phyloP scores from a whole-genome alignment of 2,329 filamentous ascomycete species.

The Apiospora saccharicola region DNA sequence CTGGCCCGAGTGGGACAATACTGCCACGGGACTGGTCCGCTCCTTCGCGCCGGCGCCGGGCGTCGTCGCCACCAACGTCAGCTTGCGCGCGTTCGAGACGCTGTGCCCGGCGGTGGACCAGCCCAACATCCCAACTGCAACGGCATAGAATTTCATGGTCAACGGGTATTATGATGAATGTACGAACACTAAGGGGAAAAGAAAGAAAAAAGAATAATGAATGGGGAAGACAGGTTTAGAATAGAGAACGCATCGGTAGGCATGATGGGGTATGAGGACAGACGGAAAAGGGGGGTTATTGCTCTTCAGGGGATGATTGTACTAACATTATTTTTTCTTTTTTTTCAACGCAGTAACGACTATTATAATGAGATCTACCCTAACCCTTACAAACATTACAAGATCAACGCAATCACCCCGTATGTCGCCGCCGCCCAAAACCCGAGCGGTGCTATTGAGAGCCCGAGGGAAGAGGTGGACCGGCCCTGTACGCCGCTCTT shows the following conservation, averaged over 20 bases:
- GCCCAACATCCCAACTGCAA: not conserved
- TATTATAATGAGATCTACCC: not conserved
- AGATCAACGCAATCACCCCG: not conserved
- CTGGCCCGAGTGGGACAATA: slow-evolving; percentile 24
- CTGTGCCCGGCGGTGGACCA: slow-evolving; percentile 17
- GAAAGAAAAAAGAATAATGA: not conserved
- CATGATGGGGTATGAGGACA: not conserved
- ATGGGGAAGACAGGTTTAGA: not conserved
- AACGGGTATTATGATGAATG: not conserved
- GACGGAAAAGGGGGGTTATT: not conserved
- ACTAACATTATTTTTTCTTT: not conserved
- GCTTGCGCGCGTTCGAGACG: slow-evolving; percentile 9
- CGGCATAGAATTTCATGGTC: not conserved
- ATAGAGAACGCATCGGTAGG: not conserved
- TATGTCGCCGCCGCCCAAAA: not conserved
- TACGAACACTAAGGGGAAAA: not conserved
- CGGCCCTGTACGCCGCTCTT: not conserved
- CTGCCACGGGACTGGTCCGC: slow-evolving; percentile 19
- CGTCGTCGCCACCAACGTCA: slow-evolving; percentile 22
- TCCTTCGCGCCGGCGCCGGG: slow-evolving; percentile 24
- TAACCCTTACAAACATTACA: not conserved
- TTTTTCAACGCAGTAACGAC: not conserved
- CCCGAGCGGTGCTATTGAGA: not conserved
- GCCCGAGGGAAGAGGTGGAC: not conserved
- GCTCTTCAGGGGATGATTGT: not conserved